Base-by-base conservation (phyloP, 768 basidiomycete genomes). In the Podaxis sp. region DNA sequence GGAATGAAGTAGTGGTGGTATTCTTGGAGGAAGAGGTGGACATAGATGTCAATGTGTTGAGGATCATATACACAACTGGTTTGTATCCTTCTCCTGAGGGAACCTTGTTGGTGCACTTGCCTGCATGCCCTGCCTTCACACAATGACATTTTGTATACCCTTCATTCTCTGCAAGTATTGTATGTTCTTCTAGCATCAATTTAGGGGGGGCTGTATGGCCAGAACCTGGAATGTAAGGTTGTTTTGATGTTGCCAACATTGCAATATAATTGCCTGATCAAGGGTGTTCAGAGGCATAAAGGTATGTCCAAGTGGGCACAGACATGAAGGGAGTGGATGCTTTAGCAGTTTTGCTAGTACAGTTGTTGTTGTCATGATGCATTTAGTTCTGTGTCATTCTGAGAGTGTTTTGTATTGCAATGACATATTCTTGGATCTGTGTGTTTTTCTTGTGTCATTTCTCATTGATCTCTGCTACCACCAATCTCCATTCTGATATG, bases 61-160 rank as follows among this genome's bases (percentile, higher is more conserved):
- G 2, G 13, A 24, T 3, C 33, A 24, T 40, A 12, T 60, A 53
- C 3, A 33, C 30, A 17, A 60, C 33, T 20, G 40, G 40, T 11
- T 36, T 36, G 36, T 63, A 63, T 0, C 17, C 41, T 12, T 55
- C n/a, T 4, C 38, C 54, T 1, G 17, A 56, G 6, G 54, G 61
- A 22, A 38, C 28, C 2, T 36, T 13, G n/a, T 48, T 50, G 2
- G 4, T n/a, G 20, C 53, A 63, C 8, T 63, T 17, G 3, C 0
- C 8, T 7, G n/a, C 17, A 28, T 63, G 61, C 7, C 54, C 55
- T 26, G 37, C 41, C 3, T 56, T n/a, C 4, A 56, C 20, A 2
- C 17, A 33, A 7, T 15, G 20, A 22, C 60, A 62, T 33, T 62
- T 62, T 2, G 40, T 38, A 33, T 55, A 63, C 4, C 61, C 54